phyloP scores from a whole-genome alignment of 1,284 basidiomycete genomes.

The Chalciporus piperatoides region DNA sequence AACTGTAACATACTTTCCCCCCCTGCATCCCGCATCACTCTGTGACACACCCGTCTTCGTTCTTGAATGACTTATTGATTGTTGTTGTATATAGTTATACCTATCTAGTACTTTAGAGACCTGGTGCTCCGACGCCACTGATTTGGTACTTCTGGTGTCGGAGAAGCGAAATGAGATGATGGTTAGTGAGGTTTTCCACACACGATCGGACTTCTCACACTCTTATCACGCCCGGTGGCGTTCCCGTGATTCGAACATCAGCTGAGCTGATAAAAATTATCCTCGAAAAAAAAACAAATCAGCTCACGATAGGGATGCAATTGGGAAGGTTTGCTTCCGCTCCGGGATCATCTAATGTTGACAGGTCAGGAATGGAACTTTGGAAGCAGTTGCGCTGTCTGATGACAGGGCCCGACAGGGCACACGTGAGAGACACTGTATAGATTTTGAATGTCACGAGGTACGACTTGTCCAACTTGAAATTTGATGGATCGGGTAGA shows the following conservation, averaged over 20 bases:
- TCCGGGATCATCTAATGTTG: neutral
- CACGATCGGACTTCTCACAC: neutral
- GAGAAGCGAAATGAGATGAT: slow-evolving; percentile 15
- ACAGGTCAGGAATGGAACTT: slow-evolving; percentile 16
- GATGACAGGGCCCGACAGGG: neutral
- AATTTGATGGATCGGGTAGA: neutral
- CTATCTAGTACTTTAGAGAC: slow-evolving; percentile 27
- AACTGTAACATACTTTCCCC: slow-evolving; percentile 29
- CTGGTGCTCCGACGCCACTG: slow-evolving; percentile 5
- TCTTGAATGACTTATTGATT: slow-evolving; percentile 15
- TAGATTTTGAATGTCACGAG: neutral
- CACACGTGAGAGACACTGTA: neutral
- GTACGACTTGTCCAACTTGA: neutral
- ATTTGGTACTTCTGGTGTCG: neutral
- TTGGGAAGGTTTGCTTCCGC: slow-evolving; percentile 8
- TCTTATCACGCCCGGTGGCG: slow-evolving; percentile 7
- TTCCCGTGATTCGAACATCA: slow-evolving; percentile 1
- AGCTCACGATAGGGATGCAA: neutral
- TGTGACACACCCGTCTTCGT: slow-evolving; percentile 21
- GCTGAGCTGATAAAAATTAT: no score
- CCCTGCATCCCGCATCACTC: neutral
- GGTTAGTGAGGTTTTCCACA: slow-evolving; percentile 6
- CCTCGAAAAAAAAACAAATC: neutral
- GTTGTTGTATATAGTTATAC: slow-evolving; percentile 34
- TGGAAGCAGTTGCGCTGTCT: slow-evolving; percentile 7